A percentile compares a stretch with the other conserved stretches of the same genome.
Conservation (phyloP, 192 early-diverging fungal genomes). For the Oehlia diaphana region DNA sequence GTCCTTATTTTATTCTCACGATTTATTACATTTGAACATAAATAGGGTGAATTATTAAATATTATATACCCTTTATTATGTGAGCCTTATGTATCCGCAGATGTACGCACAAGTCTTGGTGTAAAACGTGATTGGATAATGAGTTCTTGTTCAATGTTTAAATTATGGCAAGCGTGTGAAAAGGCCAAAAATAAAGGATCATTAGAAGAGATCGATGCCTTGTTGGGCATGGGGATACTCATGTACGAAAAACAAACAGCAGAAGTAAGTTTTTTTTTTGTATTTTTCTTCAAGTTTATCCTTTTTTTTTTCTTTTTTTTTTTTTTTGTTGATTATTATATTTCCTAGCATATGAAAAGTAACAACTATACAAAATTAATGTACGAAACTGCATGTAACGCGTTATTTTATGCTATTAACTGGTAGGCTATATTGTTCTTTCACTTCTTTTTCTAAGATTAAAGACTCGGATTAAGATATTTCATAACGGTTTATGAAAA, state of each 20-base stretch:
- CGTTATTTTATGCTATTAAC: conserved; percentile 51
- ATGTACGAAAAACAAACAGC: conserved; percentile 45
- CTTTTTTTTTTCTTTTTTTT: neutral
- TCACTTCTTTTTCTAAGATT: too few relatives aligned
- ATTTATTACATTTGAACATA: neutral
- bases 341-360: conserved; percentile 26
- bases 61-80: conserved; percentile 43
- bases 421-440: conserved; percentile 42
- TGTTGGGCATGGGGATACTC: conserved; percentile 66
- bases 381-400: conserved; percentile 30
- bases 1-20: neutral
- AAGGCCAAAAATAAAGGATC: conserved; percentile 53
- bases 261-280: neutral
- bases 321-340: neutral
- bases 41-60: conserved; percentile 29
- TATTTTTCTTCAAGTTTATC: neutral
- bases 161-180: conserved; percentile 71
- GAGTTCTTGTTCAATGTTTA: conserved; percentile 66
- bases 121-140: conserved; percentile 42
- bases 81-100: conserved; percentile 27
- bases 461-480: too few relatives aligned
- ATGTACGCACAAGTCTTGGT: conserved; percentile 23
- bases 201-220: conserved; percentile 65
- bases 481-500: too few relatives aligned
- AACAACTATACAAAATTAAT: conserved; percentile 14